Conservation (phyloP, 441 rosid species). For the Erodium moschatum region DNA sequence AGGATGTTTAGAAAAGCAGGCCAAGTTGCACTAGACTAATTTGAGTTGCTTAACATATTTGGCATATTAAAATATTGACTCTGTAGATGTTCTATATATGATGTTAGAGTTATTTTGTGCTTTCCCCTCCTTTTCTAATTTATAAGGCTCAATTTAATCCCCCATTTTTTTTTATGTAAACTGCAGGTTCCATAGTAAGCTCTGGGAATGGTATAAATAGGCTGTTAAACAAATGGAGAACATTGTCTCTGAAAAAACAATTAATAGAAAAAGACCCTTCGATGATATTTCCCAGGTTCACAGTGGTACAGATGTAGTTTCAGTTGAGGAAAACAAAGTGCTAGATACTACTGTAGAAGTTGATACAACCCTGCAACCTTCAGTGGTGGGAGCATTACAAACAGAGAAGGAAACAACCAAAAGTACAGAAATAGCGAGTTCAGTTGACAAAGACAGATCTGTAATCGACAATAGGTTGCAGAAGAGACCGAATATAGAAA, state of each 20-base stretch:
- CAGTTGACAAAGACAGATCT: not conserved
- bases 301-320: conserved; percentile 11
- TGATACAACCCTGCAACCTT: conserved; percentile 19
- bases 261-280: conserved; percentile 11
- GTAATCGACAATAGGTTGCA: conserved; percentile 14
- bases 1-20: not conserved
- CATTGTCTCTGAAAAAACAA: conserved; percentile 18
- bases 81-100: not conserved
- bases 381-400: conserved; percentile 17
- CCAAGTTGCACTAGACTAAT: not conserved
- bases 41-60: not conserved
- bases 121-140: not conserved
- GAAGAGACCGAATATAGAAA: conserved; percentile 16
- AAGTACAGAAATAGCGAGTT: conserved; percentile 17
- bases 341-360: conserved; percentile 16
- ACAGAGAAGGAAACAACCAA: conserved; percentile 14
- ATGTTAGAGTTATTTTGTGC: not conserved
- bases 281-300: conserved; percentile 19
- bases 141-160: not conserved
- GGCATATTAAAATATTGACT: not conserved
- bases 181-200: not conserved
- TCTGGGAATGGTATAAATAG: conserved; percentile 13
- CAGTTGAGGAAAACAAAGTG: conserved; percentile 12
- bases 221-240: conserved; percentile 19
- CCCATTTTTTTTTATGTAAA: not conserved